A percentile compares a stretch with the other conserved stretches of the same genome.
Conservation (phyloP, 331 rosid genomes). For the Telfairia occidentalis region DNA sequence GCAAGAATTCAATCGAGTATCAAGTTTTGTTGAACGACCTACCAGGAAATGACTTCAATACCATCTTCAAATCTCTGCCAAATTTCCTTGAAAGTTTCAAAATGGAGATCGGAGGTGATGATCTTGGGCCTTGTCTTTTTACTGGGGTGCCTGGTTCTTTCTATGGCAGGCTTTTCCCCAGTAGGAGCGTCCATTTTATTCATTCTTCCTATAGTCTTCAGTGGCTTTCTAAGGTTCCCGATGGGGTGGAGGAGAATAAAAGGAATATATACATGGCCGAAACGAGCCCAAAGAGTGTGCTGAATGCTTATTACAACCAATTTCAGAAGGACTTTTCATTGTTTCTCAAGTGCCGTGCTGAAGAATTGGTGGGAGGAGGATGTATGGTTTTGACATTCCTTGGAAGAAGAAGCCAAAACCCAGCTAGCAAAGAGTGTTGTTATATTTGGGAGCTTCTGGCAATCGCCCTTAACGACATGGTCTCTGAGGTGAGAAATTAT, state of each 20-base stretch:
- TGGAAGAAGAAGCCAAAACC: constrained; percentile 43
- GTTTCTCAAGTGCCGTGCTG: constrained; percentile 46
- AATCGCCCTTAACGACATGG: constrained; percentile 39
- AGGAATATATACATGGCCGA: constrained; percentile 38
- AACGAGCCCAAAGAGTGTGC: constrained; percentile 37
- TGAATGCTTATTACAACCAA: constrained; percentile 39
- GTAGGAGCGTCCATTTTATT: constrained; percentile 32
- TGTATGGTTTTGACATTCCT: constrained; percentile 39
- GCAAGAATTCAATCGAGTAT: constrained; percentile 30
- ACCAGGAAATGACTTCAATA: constrained; percentile 51
- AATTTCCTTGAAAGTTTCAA: constrained; percentile 21
- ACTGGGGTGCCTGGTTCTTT: constrained; percentile 53
- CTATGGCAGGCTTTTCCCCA: constrained; percentile 41
- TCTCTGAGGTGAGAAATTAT: constrained; percentile 27
- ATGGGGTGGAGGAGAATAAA: constrained; percentile 40
- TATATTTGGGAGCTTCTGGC: constrained; percentile 54
- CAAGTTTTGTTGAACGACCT: constrained; percentile 43
- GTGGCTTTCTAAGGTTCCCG: constrained; percentile 45
- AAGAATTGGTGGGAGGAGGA: constrained; percentile 49
- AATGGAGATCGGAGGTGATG: constrained; percentile 4
- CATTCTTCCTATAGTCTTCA: constrained; percentile 52
- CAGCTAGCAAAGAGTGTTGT: constrained; percentile 29
- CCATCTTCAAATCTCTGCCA: constrained; percentile 31
- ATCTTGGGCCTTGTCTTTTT: constrained; percentile 37
- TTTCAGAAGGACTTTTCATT: constrained; percentile 41